Base-by-base conservation (phyloP, 768 basidiomycete species). In the Tubosaeta sp. region DNA sequence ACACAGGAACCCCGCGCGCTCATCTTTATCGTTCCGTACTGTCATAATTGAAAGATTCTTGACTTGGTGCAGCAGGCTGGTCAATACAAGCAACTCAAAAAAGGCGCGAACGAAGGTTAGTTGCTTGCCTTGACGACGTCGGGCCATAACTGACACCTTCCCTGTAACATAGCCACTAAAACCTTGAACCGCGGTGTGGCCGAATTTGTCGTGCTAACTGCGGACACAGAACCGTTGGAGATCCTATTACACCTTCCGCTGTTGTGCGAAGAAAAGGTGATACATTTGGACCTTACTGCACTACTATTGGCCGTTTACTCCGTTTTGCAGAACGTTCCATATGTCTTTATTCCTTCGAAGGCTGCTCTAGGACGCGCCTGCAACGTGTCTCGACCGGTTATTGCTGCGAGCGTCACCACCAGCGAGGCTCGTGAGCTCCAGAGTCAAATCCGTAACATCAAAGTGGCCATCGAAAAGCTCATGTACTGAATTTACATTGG, bases 11-110 rank as follows among this genome's bases (percentile, higher is more conserved):
- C 35, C 19, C 42, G 21, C 35, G 43, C 46, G 31, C 50, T 41
- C 22, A 48, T 51, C 5, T 16, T 35, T 13, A 41, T 29, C 19
- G 1, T 25, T 32, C 31, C 44, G 21, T 40, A 48, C 29, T 47
- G 13, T 34, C 13, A n/a, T 38, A 29, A 19, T 38, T 30, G 31
- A 18, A 61, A 95, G 93, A 96, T 98, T 64, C 80, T 99, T 48
- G 95, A 98, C 65, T 78, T 98, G 51, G 88, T 96, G 29, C 92
- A 96, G 68, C 90, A 95, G 72, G 94, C 95, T 36, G 77, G 82
- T n/a, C 87, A 94, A 71, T 96, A 95, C 77, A 97, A 97, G 74
- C 94, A 97, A 71, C 75, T 97, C 43, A 98, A 97, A 76, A 97
- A 97, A 76, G 95, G 96, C 54, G 96, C 96, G 38, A 99, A 99